Percentiles rank a stretch among this genome's conserved stretches.
Evolutionary conservation across 495 filamentous ascomycete species (phyloP).

Genomic region (Penicillium roqueforti): DNA sequence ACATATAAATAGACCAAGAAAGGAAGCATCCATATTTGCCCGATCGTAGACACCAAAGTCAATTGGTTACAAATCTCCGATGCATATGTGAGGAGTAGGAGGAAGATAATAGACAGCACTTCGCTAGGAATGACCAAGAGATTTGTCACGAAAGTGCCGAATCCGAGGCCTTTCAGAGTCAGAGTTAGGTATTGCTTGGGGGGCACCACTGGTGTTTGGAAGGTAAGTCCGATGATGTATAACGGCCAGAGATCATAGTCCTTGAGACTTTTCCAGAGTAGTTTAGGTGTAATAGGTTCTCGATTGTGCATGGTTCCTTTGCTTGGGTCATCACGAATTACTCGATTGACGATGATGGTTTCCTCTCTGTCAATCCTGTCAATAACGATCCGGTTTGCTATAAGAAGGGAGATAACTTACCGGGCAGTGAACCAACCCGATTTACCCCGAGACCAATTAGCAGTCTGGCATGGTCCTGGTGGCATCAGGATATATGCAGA

Average conservation of each 20-base stretch:
- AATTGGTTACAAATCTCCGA: conserved; percentile 49
- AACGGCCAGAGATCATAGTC: conserved; percentile 55
- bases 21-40: conserved; percentile 53
- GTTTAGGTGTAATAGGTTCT: conserved; percentile 44
- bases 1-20: conserved; percentile 52
- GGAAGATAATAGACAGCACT: conserved; percentile 32
- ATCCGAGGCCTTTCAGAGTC: conserved; percentile 54
- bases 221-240: conserved; percentile 50
- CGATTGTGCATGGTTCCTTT: conserved; percentile 64
- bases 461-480: conserved; percentile 60
- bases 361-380: conserved; percentile 25
- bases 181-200: conserved; percentile 58
- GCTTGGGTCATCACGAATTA: conserved; percentile 68
- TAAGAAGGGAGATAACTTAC: conserved; percentile 29
- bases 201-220: conserved; percentile 48
- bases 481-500: conserved; percentile 60
- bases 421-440: conserved; percentile 67
- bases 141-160: conserved; percentile 61
- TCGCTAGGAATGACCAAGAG: conserved; percentile 58
- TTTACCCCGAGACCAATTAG: conserved; percentile 58
- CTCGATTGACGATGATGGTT: conserved; percentile 69
- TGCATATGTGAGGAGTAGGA: conserved; percentile 47
- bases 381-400: neutral
- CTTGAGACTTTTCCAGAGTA: conserved; percentile 46
- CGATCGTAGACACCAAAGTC: conserved; percentile 41